Evolutionary conservation across 2,329 filamentous ascomycete genomes (phyloP).

Genomic region (Hymenoscyphus fraxineus): DNA sequence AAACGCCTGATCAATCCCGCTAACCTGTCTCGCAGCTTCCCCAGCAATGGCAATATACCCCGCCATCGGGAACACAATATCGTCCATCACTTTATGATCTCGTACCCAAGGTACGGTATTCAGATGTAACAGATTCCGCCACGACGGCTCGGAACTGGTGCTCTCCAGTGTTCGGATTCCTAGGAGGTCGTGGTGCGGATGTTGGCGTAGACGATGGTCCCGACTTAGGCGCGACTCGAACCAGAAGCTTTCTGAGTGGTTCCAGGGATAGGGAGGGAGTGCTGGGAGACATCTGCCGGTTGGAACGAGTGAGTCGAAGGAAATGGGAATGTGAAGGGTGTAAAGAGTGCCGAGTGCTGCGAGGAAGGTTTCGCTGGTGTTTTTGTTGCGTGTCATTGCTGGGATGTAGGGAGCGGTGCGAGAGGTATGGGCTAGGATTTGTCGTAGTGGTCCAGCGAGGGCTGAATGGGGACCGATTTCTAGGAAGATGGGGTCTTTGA

Average conservation of each 20-base stretch:
- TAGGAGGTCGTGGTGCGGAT: constrained; percentile 35
- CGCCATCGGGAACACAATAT: constrained; percentile 46
- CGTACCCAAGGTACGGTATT: constrained; percentile 49
- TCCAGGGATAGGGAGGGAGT: constrained; percentile 51
- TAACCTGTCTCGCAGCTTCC: constrained; percentile 18
- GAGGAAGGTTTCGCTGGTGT: not conserved
- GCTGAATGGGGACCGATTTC: constrained; percentile 37
- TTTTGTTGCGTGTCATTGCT: not conserved
- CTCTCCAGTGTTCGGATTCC: constrained; percentile 1
- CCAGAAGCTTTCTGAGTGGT: constrained; percentile 49
- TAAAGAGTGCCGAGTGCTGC: constrained; percentile 6
- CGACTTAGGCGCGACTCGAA: constrained; percentile 46
- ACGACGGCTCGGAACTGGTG: constrained; percentile 33
- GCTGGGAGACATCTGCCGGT: constrained; percentile 10
- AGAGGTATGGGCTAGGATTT: constrained; percentile 16
- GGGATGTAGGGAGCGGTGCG: not conserved
- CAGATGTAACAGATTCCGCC: constrained; percentile 44
- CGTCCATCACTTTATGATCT: constrained; percentile 45
- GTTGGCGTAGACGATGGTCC: constrained; percentile 42
- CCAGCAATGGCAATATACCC: constrained; percentile 34
- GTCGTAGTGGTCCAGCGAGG: constrained; percentile 31
- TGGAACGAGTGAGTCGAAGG: not conserved
- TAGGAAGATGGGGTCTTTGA: constrained; percentile 2
- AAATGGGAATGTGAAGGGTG: not conserved
- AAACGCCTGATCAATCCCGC: constrained; percentile 33